phyloP scores from a whole-genome alignment of 139 green algal species.

The Chlorella sorokiniana region DNA sequence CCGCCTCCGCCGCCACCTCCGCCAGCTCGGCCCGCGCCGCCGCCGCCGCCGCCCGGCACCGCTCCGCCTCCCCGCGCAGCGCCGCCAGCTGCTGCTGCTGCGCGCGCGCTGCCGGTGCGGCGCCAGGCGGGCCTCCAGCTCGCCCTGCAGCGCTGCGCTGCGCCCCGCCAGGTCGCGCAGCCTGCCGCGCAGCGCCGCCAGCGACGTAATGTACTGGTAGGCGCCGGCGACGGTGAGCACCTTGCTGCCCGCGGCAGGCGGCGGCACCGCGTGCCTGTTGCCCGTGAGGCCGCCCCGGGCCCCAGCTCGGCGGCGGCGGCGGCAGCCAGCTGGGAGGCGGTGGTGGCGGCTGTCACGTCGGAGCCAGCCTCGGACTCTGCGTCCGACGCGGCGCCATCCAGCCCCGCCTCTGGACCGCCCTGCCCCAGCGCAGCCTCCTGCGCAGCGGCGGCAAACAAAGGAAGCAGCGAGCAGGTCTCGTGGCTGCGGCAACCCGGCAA shows the following conservation, averaged over 20 bases:
- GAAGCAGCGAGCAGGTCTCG: no score
- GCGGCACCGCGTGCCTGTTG: not conserved
- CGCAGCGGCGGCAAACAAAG: not conserved
- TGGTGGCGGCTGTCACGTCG: not conserved
- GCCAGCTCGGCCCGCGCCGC: not conserved
- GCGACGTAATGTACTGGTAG: conserved; percentile 8
- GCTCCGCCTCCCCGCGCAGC: not conserved
- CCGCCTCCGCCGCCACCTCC: conserved; percentile 18
- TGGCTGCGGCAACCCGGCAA: not conserved
- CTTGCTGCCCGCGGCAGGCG: not conserved
- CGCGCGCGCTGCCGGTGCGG: not conserved
- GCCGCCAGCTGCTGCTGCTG: conserved; percentile 1
- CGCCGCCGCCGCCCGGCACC: not conserved
- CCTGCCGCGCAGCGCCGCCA: conserved; percentile 8
- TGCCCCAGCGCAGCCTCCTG: not conserved
- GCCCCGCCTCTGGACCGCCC: not conserved
- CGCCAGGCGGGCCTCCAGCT: not conserved
- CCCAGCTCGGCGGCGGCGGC: not conserved
- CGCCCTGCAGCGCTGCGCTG: conserved; percentile 2
- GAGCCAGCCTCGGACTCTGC: conserved; percentile 4
- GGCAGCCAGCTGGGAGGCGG: not conserved
- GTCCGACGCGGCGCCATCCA: not conserved
- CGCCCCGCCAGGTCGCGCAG: conserved; percentile 33
- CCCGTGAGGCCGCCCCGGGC: no score
- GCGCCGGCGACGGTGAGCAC: conserved; percentile 1